Evolutionary conservation across 148 eudicot species (phyloP), one percentile per base, ranked within the genome.

Genomic region (Spergularia marina): DNA sequence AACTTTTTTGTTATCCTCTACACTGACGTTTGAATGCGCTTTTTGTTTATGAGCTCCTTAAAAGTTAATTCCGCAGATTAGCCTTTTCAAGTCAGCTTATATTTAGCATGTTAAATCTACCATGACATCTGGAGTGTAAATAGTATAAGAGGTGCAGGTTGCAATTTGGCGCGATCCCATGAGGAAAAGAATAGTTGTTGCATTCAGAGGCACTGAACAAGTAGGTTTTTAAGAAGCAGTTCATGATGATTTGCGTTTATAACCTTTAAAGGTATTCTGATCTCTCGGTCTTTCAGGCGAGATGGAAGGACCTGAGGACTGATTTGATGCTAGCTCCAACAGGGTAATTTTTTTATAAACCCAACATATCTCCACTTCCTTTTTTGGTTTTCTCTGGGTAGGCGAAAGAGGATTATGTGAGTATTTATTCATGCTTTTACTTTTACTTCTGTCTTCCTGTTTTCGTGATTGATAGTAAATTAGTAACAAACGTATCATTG

Each of bases 191-290:
- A 82, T 95, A 74, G 97, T 95, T 65, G 87, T 92, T 83, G 96
- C 98, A 80, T 95, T 95, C 81, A 88, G 98, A 82, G 98, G 97
- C 81, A 95, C 97, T 72, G 98, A 95, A 82, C 98, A 95, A 85
- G 98, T 95, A 90, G 76, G 92, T 87, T 71, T 18, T 75, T 18
- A 20, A 30, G 23, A 55, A 53, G 1, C 69, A 53, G 41, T 53
- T 72, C 73, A 41, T 52, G 39, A 30, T 77, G 16, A 47, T 36
- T 30, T 77, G 41, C 72, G 47, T 79, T 78, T 54, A 62, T 61
- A 40, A 63, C 13, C 70, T 71, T 44, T 55, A 40, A 25, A 53
- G 58, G 65, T 83, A 75, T 75, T 59, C 67, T 78, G 81, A 80
- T 73, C 74, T 70, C 61, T 66, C 83, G 69, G 59, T 69, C 79